Base-by-base conservation (phyloP, 2,329 filamentous ascomycete species). In the Diplodia mutila region DNA sequence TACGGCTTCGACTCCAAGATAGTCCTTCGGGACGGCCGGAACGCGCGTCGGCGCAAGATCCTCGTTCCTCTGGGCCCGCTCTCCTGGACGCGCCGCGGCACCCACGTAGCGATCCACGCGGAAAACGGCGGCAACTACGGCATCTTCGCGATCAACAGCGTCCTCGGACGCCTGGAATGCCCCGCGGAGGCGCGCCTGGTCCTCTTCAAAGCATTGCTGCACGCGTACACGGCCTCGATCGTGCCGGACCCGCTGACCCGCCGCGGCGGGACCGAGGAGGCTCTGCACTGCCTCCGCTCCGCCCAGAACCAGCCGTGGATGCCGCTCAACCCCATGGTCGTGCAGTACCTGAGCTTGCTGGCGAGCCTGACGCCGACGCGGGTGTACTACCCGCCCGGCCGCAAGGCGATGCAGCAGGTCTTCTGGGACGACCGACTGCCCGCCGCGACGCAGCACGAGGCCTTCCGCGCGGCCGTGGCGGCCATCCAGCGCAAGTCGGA, bases 211-310 rank as follows among this genome's bases (percentile, higher is more conserved):
- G 87, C 87, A 0, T 74, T 83, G 4, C 74, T 88, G 1, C 89
- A 91, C 72, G 89, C 88, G 0, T 75, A 83, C 6, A 91, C 89
- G 0, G 88, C 88, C 0, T 86, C 84, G 32, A 72, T 83, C 0
- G 39, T 90, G 0, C 83, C 86, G 0, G 89, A 91, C 72, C 76
- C 80, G 0, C 79, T 91, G 0, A 90, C 88, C 0, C 77, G 81
- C 0, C 80, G 83, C 0, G 90, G 87, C 0, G 89, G 89, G 0
- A 84, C 82, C 0, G 89, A 91, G 72, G 87, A 90, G 73, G 83
- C 87, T 0, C 68, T 88, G 0, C 75, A 80, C 1, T 82, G 80
- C 42, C 76, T 90, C 0, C 71, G 75, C 2, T 86, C 86, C 0
- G 85, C 83, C 0, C 75, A 76, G 1, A 84, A 82, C 46, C 84